These are phyloP conservation scores for Fallopia convolvulus DNA, from an alignment of 148 eudicot species.

Conservation along the genomic window DNA sequence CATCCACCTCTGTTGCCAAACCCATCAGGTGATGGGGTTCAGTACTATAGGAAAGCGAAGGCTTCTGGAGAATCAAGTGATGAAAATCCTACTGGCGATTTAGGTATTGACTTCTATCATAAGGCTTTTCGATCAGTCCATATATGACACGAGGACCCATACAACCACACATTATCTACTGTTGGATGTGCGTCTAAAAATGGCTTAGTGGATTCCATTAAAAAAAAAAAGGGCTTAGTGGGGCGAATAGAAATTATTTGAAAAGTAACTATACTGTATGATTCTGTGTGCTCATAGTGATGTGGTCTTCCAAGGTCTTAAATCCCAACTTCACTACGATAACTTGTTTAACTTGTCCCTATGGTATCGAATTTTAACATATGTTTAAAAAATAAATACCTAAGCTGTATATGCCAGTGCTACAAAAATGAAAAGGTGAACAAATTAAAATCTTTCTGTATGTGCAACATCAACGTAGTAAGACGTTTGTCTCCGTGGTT, in stretches of 20 bases:
- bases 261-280: neutral
- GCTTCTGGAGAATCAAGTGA: slow-evolving; percentile 22
- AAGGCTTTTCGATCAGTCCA: neutral
- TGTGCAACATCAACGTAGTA: neutral
- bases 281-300: neutral
- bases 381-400: neutral
- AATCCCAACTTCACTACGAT: neutral
- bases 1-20: slow-evolving; percentile 95
- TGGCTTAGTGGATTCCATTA: neutral
- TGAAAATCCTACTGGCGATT: slow-evolving; percentile 20
- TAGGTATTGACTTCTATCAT: slow-evolving; percentile 31
- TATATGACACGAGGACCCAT: neutral
- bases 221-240: neutral
- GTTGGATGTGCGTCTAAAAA: neutral
- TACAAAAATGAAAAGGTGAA: neutral
- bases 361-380: neutral
- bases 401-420: neutral
- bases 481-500: neutral
- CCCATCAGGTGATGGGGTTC: slow-evolving; percentile 75
- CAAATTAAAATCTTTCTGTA: neutral
- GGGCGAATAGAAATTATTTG: neutral
- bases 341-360: neutral
- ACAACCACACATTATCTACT: slow-evolving; percentile 3
- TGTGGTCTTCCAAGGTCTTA: neutral
- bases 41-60: slow-evolving; percentile 47